These are phyloP conservation scores for Lithohypha guttulata DNA, from an alignment of 2,329 filamentous ascomycete species.

Conservation along the genomic window DNA sequence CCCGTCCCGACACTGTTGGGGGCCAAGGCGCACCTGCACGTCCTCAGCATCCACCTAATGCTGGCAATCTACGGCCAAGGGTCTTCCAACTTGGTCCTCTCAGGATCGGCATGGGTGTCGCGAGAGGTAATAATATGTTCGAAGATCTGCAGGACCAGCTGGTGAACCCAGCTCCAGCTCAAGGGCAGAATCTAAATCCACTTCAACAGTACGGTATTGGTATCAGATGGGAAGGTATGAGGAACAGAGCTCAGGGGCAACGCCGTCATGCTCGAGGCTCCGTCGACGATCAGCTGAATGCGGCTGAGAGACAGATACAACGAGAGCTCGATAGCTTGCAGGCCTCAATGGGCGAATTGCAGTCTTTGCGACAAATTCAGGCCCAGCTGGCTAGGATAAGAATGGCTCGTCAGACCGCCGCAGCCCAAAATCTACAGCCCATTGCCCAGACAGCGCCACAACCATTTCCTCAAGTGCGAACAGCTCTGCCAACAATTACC, in stretches of 20 bases:
- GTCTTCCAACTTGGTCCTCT: constrained; percentile 66
- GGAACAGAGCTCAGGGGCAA: constrained; percentile 16
- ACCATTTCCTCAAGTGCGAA: constrained; percentile 12
- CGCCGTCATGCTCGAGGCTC: constrained; percentile 12
- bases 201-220: constrained; percentile 33
- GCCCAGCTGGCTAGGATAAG: constrained; percentile 58
- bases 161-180: constrained; percentile 37
- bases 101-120: constrained; percentile 56
- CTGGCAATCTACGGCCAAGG: constrained; percentile 32
- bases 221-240: constrained; percentile 26
- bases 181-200: constrained; percentile 24
- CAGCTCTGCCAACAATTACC: constrained; percentile 10
- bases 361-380: constrained; percentile 56
- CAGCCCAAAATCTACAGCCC: constrained; percentile 6
- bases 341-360: constrained; percentile 55
- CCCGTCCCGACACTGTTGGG: constrained; percentile 15
- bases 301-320: constrained; percentile 58
- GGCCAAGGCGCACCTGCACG: constrained; percentile 10
- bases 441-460: constrained; percentile 7
- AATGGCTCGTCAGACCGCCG: constrained; percentile 17
- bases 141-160: constrained; percentile 57
- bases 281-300: constrained; percentile 51
- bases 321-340: constrained; percentile 56
- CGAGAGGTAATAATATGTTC: constrained; percentile 48
- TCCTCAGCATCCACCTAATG: constrained; percentile 19